phyloP scores from a whole-genome alignment of 1,284 basidiomycete genomes.

The Pascua guehoae region DNA sequence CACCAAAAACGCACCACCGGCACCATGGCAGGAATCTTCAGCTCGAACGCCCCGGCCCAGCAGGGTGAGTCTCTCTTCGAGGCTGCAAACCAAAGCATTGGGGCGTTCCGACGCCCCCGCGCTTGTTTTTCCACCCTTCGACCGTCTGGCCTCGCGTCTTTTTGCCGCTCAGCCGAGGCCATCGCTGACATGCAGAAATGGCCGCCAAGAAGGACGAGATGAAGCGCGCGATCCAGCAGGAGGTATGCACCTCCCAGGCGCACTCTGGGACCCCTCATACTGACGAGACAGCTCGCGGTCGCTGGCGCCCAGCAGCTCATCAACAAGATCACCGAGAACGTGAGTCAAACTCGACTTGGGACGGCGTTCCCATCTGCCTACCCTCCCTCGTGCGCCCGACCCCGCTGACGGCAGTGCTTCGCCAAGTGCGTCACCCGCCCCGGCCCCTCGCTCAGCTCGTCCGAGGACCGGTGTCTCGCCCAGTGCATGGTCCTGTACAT shows the following conservation, averaged over 20 bases:
- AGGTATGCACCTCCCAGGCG: constrained; percentile 24
- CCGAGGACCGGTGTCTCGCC: constrained; percentile 47
- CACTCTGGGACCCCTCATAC: background rate
- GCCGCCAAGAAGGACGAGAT: constrained; percentile 47
- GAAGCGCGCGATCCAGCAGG: constrained; percentile 48
- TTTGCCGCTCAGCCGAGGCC: background rate
- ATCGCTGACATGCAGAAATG: constrained; percentile 33
- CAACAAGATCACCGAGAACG: constrained; percentile 52
- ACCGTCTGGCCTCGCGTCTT: background rate
- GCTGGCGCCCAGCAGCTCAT: constrained; percentile 49
- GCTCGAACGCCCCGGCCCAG: too few relatives aligned
- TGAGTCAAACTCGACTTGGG: constrained; percentile 20
- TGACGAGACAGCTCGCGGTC: constrained; percentile 39
- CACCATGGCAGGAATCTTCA: too few relatives aligned
- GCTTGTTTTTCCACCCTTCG: background rate
- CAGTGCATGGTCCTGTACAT: constrained; percentile 50
- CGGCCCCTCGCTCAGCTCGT: constrained; percentile 36
- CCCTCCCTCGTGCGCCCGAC: background rate
- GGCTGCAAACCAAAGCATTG: too few relatives aligned
- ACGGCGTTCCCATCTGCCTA: background rate
- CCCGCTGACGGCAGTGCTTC: constrained; percentile 40
- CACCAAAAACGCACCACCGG: too few relatives aligned
- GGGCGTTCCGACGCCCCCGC: too few relatives aligned
- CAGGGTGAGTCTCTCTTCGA: too few relatives aligned
- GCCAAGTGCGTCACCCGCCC: constrained; percentile 47